These are phyloP conservation scores for Grigorovia yakushimaensis DNA, from an alignment of 805 yeast genomes.

Conservation along the genomic window DNA sequence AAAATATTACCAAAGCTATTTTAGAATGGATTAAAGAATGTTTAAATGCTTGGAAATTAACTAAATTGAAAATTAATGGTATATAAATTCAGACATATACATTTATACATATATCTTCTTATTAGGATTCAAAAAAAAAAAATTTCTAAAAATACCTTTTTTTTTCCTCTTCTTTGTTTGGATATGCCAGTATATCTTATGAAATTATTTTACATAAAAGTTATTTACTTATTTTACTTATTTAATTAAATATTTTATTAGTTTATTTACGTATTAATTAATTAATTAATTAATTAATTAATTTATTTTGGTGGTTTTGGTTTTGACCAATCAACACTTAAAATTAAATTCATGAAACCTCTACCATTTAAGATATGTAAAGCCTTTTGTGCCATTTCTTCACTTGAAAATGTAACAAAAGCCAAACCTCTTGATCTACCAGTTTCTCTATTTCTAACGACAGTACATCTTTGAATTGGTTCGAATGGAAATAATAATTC, in stretches of 20 bases:
- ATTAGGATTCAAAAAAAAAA: too few species aligned
- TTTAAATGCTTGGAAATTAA: slow-evolving; percentile 32
- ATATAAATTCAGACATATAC: slow-evolving; percentile 3
- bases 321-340: slow-evolving; percentile 54
- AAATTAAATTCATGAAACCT: slow-evolving; percentile 85
- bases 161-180: background rate
- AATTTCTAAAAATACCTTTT: background rate
- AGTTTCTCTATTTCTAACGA: slow-evolving; percentile 86
- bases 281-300: background rate
- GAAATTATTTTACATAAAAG: background rate
- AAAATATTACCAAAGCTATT: slow-evolving; percentile 26
- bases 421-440: slow-evolving; percentile 95
- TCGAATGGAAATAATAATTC: slow-evolving; percentile 64
- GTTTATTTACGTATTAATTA: too few species aligned
- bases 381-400: slow-evolving; percentile 65
- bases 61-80: slow-evolving; percentile 17
- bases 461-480: slow-evolving; percentile 61
- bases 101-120: too few species aligned
- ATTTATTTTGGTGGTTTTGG: slow-evolving; percentile 22
- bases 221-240: background rate
- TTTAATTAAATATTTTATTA: too few species aligned
- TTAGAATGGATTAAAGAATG: slow-evolving; percentile 32
- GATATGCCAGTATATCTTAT: background rate
- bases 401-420: slow-evolving; percentile 70
- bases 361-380: slow-evolving; percentile 70